Conservation (phyloP, 2,329 filamentous ascomycete species). For the Immersiporthe knoxdaviesiana region DNA sequence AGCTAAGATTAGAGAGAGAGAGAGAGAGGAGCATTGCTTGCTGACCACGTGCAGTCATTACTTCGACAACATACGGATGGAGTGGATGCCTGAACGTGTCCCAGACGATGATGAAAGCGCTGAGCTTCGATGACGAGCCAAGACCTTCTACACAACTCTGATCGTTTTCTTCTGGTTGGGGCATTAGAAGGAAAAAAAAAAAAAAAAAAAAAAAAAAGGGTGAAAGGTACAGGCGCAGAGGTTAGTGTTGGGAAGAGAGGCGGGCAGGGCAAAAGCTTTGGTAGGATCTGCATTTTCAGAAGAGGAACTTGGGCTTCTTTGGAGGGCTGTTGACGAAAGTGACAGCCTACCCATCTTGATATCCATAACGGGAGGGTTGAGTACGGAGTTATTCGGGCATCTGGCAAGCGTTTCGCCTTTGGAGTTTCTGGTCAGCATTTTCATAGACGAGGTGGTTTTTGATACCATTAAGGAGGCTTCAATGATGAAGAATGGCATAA, state of each 20-base stretch:
- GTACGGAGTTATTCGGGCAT: not conserved
- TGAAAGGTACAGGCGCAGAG: slow-evolving; percentile 1
- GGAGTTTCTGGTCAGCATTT: not conserved
- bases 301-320: not conserved
- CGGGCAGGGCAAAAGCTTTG: not conserved
- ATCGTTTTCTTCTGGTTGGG: not conserved
- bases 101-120: slow-evolving; percentile 1
- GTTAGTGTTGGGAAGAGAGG: not conserved
- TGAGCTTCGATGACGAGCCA: not conserved
- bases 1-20: not conserved
- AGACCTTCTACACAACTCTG: not conserved
- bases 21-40: not conserved
- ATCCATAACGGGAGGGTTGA: not conserved
- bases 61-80: slow-evolving; percentile 45
- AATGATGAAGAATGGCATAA: not conserved
- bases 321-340: not conserved
- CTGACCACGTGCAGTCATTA: slow-evolving; percentile 41
- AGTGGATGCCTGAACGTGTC: slow-evolving; percentile 35
- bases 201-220: too few species aligned
- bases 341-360: not conserved
- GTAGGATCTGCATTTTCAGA: not conserved
- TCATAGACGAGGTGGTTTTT: too few species aligned
- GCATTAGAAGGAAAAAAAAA: not conserved
- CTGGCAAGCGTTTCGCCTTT: not conserved
- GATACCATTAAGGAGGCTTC: not conserved